Evolutionary conservation across 2,329 filamentous ascomycete species (phyloP), one percentile per base, ranked within the genome.

Genomic region (Cytospora piceicola): DNA sequence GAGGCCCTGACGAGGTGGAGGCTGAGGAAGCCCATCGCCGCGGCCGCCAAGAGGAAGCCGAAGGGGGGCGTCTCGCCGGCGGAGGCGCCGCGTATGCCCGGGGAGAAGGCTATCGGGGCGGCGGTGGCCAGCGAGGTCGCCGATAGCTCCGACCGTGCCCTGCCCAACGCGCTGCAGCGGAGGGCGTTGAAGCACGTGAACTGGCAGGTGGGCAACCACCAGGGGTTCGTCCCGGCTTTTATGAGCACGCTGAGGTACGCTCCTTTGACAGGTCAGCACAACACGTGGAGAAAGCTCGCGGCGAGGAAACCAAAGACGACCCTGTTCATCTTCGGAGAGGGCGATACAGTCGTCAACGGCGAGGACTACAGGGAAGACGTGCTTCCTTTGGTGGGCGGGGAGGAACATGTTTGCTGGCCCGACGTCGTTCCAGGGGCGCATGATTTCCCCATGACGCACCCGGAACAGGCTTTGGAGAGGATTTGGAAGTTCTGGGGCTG

Each of bases 401-500:
- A 70, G 8, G 73, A 75, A 58, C 78, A 79, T 0, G 79, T 79
- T 17, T 79, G 87, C 8, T 74, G 76, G 52, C 87, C 84, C 81
- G 79, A 76, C 39, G 73, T 84, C 14, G 75, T 88, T 1, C 79
- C 81, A 0, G 85, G 84, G 1, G 82, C 80, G 1, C 87, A 89
- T 70, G 86, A 89, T 69, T 88, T 89, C 70, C 85, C 87, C 20
- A 87, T 88, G 77, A 86, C 85, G n/a, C 80, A 83, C 66, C 73
- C 78, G 0, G 71, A 74, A 8, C 72, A 77, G 42, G 81, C 84
- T 14, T 70, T 86, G 65, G 71, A 74, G 52, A 78, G 78, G 63
- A 76, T 88, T 12, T 80, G 82, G 63, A 74, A 76, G 34, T 80
- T 84, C 65, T 87, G 83, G 83, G 77, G 71, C 1, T 67, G 68